Conservation (phyloP, 257 asterid genomes). For the Solanum piurae region DNA sequence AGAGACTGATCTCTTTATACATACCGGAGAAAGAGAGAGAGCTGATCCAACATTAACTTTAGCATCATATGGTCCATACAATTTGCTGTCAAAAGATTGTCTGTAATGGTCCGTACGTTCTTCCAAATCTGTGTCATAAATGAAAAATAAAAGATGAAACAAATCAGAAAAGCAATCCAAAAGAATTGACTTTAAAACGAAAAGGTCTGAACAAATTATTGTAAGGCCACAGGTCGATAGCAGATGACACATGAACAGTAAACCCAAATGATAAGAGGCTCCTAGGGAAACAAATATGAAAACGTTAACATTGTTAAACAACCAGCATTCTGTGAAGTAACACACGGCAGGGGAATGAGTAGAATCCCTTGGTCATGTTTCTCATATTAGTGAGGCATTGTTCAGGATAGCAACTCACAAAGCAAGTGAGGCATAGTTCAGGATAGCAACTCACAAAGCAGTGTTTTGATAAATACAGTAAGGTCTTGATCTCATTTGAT, state of each 20-base stretch:
- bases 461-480: background rate
- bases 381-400: background rate
- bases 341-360: background rate
- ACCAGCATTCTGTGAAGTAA: background rate
- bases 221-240: background rate
- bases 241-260: background rate
- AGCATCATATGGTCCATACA: constrained; percentile 47
- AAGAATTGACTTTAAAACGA: background rate
- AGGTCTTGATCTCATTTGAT: background rate
- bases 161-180: constrained; percentile 2
- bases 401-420: background rate
- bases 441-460: background rate
- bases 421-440: background rate
- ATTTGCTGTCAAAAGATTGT: constrained; percentile 57
- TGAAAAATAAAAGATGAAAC: constrained; percentile 3
- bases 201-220: background rate
- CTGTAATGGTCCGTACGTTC: constrained; percentile 55
- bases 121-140: constrained; percentile 30
- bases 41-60: constrained; percentile 51
- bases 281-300: background rate
- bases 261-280: background rate
- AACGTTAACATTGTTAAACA: background rate
- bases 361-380: background rate
- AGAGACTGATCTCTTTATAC: background rate
- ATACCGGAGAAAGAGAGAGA: constrained; percentile 17